Percentiles rank a stretch among this genome's conserved stretches.
Conservation (phyloP, 257 asterid species). For the Linderniella brevidens region DNA sequence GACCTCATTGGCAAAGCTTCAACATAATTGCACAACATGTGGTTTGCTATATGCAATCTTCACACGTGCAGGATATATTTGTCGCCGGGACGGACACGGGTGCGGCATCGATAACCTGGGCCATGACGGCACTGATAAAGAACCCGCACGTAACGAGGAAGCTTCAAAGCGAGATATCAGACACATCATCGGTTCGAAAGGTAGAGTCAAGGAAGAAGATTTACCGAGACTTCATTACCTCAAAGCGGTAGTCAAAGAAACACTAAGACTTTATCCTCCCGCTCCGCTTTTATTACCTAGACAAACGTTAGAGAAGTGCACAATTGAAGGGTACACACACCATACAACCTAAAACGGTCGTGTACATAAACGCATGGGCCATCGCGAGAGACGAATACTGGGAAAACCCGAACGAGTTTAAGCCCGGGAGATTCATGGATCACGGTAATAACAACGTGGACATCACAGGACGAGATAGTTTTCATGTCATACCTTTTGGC, state of each 20-base stretch:
- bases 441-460: too few relatives aligned
- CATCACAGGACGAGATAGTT: slow-evolving; percentile 11
- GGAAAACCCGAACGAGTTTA: too few relatives aligned
- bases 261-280: slow-evolving; percentile 25
- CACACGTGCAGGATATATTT: slow-evolving; percentile 16
- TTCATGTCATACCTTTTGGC: slow-evolving; percentile 31
- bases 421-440: too few relatives aligned
- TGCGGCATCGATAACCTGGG: slow-evolving; percentile 20
- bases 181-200: slow-evolving; percentile 8
- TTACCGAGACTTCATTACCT: not conserved
- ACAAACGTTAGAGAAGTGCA: too few relatives aligned
- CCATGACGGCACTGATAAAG: slow-evolving; percentile 20
- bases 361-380: slow-evolving; percentile 7
- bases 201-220: slow-evolving; percentile 18
- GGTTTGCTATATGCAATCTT: too few relatives aligned
- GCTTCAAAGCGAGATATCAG: slow-evolving; percentile 16
- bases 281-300: slow-evolving; percentile 15
- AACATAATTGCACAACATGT: too few relatives aligned
- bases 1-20: too few relatives aligned
- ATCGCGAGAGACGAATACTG: too few relatives aligned
- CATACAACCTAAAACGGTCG: slow-evolving; percentile 20
- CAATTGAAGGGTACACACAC: slow-evolving; percentile 11
- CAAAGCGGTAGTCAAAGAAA: slow-evolving; percentile 14
- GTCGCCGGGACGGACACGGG: slow-evolving; percentile 27
- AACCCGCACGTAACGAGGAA: slow-evolving; percentile 13